phyloP scores from a whole-genome alignment of 345 rosid genomes.

The Balakata baccata region DNA sequence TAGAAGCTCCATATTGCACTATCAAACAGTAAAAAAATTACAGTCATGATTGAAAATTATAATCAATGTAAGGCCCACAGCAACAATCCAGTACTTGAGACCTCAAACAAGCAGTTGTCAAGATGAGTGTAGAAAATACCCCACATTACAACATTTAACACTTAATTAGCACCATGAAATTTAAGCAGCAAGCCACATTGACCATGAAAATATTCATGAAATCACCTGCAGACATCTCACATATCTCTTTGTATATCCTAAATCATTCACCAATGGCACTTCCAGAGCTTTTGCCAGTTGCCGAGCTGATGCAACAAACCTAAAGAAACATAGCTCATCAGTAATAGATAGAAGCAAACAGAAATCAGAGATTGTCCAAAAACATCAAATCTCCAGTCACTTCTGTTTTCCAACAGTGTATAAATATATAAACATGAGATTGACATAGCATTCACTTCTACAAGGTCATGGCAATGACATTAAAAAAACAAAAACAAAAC shows the following conservation, averaged over 20 bases:
- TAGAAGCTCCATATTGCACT: too few relatives aligned
- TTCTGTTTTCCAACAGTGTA: neutral
- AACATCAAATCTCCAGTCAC: neutral
- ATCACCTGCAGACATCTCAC: constrained; percentile 96
- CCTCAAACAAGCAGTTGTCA: too few relatives aligned
- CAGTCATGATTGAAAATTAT: too few relatives aligned
- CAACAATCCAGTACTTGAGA: too few relatives aligned
- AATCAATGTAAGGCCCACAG: too few relatives aligned
- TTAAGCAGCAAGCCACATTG: neutral
- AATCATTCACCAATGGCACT: constrained; percentile 96
- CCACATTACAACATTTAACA: neutral
- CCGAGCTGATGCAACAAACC: constrained; percentile 97
- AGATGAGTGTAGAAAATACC: neutral
- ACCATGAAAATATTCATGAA: constrained; percentile 4
- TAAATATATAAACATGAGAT: neutral
- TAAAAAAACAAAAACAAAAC: neutral
- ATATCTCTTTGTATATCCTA: constrained; percentile 97
- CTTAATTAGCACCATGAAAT: neutral
- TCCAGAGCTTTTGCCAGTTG: constrained; percentile 96
- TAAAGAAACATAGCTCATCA: constrained; percentile 28
- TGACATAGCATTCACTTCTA: neutral
- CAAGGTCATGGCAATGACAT: neutral
- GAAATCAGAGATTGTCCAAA: neutral
- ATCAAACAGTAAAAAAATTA: too few relatives aligned
- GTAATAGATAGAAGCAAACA: neutral